Evolutionary conservation across 2,329 filamentous ascomycete species (phyloP).

Genomic region (Colletotrichum orbiculare): DNA sequence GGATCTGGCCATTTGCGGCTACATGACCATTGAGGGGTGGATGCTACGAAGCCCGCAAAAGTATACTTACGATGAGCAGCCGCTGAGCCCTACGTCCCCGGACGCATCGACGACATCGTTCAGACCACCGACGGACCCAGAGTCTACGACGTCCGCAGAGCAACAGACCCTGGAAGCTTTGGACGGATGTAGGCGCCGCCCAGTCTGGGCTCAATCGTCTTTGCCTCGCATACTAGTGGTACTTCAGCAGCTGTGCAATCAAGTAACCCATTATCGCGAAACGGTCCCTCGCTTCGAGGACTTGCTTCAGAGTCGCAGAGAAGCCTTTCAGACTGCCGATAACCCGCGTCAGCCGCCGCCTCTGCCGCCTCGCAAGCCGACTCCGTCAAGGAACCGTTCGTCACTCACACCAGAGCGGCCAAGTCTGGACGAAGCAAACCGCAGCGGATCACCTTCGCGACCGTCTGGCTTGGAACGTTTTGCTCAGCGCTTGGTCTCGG

Average conservation of each 20-base stretch:
- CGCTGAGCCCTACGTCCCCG: conserved; percentile 42
- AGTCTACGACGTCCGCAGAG: conserved; percentile 53
- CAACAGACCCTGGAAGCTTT: conserved; percentile 59
- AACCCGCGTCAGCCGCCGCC: conserved; percentile 46
- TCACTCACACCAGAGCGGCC: conserved; percentile 53
- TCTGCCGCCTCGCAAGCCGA: conserved; percentile 40
- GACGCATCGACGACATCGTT: conserved; percentile 48
- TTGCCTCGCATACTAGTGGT: conserved; percentile 66
- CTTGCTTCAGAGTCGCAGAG: conserved; percentile 72
- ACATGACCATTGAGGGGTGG: conserved; percentile 91
- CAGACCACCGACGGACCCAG: conserved; percentile 52
- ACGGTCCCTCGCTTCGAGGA: conserved; percentile 79
- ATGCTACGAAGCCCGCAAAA: conserved; percentile 77
- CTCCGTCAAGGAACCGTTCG: conserved; percentile 40
- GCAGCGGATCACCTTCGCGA: conserved; percentile 62
- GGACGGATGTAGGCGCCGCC: conserved; percentile 63
- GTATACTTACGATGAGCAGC: conserved; percentile 66
- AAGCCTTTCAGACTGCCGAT: conserved; percentile 72
- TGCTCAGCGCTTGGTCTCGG: conserved; percentile 71
- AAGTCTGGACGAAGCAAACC: conserved; percentile 55
- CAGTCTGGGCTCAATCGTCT: conserved; percentile 62
- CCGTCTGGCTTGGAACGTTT: conserved; percentile 69
- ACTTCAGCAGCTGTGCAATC: conserved; percentile 69
- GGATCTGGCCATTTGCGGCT: conserved; percentile 84
- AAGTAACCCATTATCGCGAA: conserved; percentile 70